These are phyloP conservation scores for Dactylellina cionopaga DNA, from an alignment of 2,329 filamentous ascomycete genomes.

Conservation along the genomic window DNA sequence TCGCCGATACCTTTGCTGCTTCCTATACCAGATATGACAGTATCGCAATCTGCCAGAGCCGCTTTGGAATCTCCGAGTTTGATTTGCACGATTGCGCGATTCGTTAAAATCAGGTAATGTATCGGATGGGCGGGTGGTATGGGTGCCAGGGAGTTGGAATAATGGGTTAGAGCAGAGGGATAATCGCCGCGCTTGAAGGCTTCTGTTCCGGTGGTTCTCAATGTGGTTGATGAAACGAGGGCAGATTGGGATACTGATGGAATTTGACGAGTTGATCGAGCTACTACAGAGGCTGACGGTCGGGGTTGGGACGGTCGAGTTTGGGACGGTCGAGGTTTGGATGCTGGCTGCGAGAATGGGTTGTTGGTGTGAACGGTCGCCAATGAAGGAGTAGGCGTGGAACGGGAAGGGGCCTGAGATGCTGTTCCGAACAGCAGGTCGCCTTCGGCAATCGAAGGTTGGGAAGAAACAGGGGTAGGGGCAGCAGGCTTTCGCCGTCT, in stretches of 20 bases:
- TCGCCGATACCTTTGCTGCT: constrained; percentile 81
- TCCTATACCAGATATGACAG: constrained; percentile 82
- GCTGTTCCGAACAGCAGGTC: constrained; percentile 72
- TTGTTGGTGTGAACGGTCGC: constrained; percentile 56
- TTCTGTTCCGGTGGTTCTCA: constrained; percentile 81
- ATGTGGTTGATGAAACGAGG: constrained; percentile 77
- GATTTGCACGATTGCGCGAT: constrained; percentile 86
- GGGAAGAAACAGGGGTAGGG: constrained; percentile 56
- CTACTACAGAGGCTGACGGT: too few species aligned
- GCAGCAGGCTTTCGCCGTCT: constrained; percentile 72
- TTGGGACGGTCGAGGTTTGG: constrained; percentile 56
- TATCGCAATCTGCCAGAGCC: constrained; percentile 84
- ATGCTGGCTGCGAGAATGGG: constrained; percentile 57
- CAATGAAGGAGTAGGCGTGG: constrained; percentile 47
- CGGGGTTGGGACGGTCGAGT: constrained; percentile 59
- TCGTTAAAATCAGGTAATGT: constrained; percentile 87
- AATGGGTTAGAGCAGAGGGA: constrained; percentile 82
- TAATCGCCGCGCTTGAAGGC: constrained; percentile 97
- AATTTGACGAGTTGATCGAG: constrained; percentile 68
- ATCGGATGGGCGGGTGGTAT: constrained; percentile 84
- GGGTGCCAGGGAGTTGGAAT: constrained; percentile 77
- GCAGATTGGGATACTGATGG: constrained; percentile 75
- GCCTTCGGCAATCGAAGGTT: constrained; percentile 62
- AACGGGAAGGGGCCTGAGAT: not conserved
- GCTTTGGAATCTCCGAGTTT: constrained; percentile 93